phyloP scores from a whole-genome alignment of 495 filamentous ascomycete genomes.

The Xylaria palmicola region DNA sequence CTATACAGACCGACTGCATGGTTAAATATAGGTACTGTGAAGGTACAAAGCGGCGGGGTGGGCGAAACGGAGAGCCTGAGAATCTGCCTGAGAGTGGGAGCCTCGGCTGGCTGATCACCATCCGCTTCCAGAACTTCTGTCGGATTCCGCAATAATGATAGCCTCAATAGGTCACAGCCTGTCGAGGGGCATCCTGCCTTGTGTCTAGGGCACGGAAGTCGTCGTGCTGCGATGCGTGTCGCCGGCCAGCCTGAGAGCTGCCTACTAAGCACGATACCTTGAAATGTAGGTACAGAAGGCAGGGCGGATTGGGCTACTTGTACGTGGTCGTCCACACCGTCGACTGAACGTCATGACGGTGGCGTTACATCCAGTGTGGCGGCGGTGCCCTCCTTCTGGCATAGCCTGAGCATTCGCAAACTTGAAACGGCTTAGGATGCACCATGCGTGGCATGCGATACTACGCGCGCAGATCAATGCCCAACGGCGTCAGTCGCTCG shows the following conservation, averaged over 20 bases:
- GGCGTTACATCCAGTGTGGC: constrained; percentile 27
- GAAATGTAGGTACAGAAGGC: no score
- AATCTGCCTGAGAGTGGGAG: background rate
- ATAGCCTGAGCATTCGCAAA: constrained; percentile 29
- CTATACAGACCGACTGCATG: background rate
- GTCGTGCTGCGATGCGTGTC: no score
- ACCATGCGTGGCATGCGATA: no score
- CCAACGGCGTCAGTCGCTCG: constrained; percentile 21
- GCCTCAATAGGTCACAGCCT: background rate
- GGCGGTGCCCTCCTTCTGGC: constrained; percentile 26
- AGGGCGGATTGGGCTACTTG: no score
- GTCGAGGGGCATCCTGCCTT: no score
- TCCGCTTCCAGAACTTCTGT: background rate
- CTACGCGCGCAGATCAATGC: constrained; percentile 29
- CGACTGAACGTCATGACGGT: constrained; percentile 16
- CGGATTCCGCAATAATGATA: constrained; percentile 3
- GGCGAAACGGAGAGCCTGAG: background rate
- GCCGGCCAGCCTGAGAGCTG: no score
- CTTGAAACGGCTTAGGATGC: constrained; percentile 32
- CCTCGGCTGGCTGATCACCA: constrained; percentile 3
- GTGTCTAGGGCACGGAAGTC: no score
- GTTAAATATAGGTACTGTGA: background rate
- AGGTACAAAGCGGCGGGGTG: background rate
- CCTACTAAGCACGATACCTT: no score
- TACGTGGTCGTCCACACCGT: background rate